Conservation (phyloP, 257 asterid species). For the Scutellaria baicalensis region DNA sequence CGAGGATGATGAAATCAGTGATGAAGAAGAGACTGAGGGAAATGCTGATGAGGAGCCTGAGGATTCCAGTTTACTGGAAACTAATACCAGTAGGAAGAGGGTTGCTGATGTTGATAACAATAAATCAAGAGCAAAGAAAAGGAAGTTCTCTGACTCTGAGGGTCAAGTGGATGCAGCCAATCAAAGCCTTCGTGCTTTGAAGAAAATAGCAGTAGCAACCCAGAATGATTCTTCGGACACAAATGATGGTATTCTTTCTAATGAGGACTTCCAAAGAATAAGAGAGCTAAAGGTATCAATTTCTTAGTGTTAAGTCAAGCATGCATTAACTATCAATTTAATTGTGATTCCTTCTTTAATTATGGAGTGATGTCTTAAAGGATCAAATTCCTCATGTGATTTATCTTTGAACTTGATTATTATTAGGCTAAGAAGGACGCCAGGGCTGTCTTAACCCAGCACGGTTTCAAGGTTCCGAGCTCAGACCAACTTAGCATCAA, state of each 20-base stretch:
- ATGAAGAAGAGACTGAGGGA: slow-evolving; percentile 27
- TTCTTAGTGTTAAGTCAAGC: neutral
- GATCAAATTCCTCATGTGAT: neutral
- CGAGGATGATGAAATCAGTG: slow-evolving; percentile 23
- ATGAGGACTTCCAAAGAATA: slow-evolving; percentile 87
- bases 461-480: slow-evolving; percentile 81
- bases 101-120: slow-evolving; percentile 16
- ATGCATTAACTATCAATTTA: neutral
- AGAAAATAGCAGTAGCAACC: slow-evolving; percentile 58
- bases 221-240: slow-evolving; percentile 23
- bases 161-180: slow-evolving; percentile 51
- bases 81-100: neutral
- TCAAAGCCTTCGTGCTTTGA: slow-evolving; percentile 74
- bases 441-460: slow-evolving; percentile 38
- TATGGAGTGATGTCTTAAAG: neutral
- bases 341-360: neutral
- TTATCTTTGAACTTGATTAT: slow-evolving; percentile 11
- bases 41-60: slow-evolving; percentile 26
- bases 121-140: slow-evolving; percentile 37
- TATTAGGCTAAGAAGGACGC: slow-evolving; percentile 77
- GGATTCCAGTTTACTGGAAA: slow-evolving; percentile 19
- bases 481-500: slow-evolving; percentile 60
- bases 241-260: slow-evolving; percentile 76
- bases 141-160: slow-evolving; percentile 67
- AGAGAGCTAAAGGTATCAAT: slow-evolving; percentile 68